phyloP scores from a whole-genome alignment of 257 asterid genomes.

The Galeopsis tetrahit region DNA sequence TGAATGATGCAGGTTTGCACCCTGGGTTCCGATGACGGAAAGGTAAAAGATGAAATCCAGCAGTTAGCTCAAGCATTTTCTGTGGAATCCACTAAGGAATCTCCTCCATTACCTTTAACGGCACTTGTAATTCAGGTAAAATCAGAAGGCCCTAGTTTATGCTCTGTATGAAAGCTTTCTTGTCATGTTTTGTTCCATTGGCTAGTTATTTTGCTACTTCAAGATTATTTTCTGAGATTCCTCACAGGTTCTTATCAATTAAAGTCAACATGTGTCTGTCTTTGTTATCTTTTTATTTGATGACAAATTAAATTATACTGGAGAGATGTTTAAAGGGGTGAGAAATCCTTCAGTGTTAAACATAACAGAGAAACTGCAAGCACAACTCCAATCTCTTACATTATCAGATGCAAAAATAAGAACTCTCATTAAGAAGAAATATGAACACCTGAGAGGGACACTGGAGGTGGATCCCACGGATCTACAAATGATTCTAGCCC shows the following conservation, averaged over 20 bases:
- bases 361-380: neutral
- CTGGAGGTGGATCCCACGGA: neutral
- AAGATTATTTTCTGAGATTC: conserved; percentile 12
- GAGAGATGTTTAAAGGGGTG: neutral
- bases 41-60: conserved; percentile 65
- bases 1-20: conserved; percentile 68
- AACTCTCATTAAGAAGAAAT: neutral
- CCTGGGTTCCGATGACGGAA: conserved; percentile 57
- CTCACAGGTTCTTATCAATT: conserved; percentile 13
- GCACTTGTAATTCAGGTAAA: conserved; percentile 84
- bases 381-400: neutral
- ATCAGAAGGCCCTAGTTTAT: conserved; percentile 14
- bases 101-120: conserved; percentile 75
- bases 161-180: conserved; percentile 1
- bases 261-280: neutral
- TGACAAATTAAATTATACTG: neutral
- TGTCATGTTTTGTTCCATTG: conserved; percentile 19
- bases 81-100: conserved; percentile 56
- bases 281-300: conserved; percentile 11
- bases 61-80: conserved; percentile 74
- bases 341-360: conserved; percentile 1
- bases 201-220: conserved; percentile 6
- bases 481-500: neutral
- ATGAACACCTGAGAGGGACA: conserved; percentile 15
- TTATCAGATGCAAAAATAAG: neutral